These are phyloP conservation scores for Reutealis trisperma DNA, from an alignment of 345 rosid genomes.

Conservation along the genomic window DNA sequence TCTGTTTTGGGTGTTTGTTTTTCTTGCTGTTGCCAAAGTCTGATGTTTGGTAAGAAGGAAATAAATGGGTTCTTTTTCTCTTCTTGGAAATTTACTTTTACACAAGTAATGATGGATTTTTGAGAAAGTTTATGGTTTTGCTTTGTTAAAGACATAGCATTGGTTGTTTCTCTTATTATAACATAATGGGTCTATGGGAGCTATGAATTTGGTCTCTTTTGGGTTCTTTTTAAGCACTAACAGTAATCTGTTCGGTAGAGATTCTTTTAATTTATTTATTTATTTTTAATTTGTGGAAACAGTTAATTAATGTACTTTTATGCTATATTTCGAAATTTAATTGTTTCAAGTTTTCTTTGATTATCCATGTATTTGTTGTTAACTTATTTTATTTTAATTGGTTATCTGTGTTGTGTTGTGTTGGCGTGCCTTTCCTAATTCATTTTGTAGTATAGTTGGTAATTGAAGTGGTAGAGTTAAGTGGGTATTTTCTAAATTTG, in stretches of 20 bases:
- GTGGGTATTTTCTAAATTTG: background rate
- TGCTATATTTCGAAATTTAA: background rate
- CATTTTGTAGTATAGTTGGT: background rate
- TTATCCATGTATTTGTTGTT: background rate
- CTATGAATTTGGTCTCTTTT: constrained; percentile 34
- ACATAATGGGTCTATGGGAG: constrained; percentile 43
- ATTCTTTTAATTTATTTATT: background rate
- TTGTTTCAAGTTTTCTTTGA: background rate
- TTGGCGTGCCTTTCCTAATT: background rate
- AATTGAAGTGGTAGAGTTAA: background rate
- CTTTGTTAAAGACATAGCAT: constrained; percentile 33
- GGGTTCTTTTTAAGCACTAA: constrained; percentile 3
- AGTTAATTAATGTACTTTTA: background rate
- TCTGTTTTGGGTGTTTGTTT: constrained; percentile 12
- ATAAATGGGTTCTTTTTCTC: constrained; percentile 16
- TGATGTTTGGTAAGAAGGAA: constrained; percentile 23
- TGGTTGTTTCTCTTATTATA: constrained; percentile 32
- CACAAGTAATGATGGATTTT: constrained; percentile 42
- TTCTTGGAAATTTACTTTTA: constrained; percentile 26
- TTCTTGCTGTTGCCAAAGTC: constrained; percentile 16
- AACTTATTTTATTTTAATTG: background rate
- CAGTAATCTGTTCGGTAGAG: constrained; percentile 23
- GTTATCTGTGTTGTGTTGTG: background rate
- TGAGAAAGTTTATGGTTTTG: constrained; percentile 25
- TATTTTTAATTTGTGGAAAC: background rate